Base-by-base conservation (phyloP, 192 early-diverging fungal species). In the Rhizophagus prolifer region DNA sequence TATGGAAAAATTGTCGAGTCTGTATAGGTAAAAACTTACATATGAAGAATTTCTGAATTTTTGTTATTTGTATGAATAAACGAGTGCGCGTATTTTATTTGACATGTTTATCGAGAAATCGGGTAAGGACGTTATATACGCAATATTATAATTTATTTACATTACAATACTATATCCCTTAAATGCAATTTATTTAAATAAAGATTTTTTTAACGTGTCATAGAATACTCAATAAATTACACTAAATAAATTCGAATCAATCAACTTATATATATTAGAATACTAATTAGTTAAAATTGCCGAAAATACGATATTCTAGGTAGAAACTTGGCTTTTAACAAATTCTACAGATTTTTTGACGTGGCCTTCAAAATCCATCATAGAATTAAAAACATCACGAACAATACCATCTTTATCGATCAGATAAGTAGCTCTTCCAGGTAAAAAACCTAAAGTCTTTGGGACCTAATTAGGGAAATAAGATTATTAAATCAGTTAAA, bases 351-450 rank as follows among this genome's bases (percentile, higher is more conserved):
- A 72, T 46, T 46, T 72, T 25, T 75, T 82, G 10, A 78, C 79
- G 70, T 84, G 81, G 23, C 82, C 73, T 10, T 58, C 23, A 58
- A 78, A 70, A 62, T 78, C 77, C 16, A 82, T 60, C 9, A 76
- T 70, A 26, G 83, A 84, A 59, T 82, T 80, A 36, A 82, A 84
- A 16, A 82, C 78, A 63, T 84, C 81, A 3, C 50, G 70, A 38
- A 84, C 30, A 9, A 72, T 60, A 28, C 83, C 83, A n/a, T 84
- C 81, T 41, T 72, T 77, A 65, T 59, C 72, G 34, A 84, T 82
- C 13, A 84, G 50, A 68, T 47, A 84, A 19, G 81, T 84, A 8
- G 64, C 82, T 23, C 83, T 78, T 26, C 83, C 82, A 73, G 62
- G 67, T 3, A 78, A 23, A 21, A 81, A 21, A 31, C 79, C 79